phyloP scores from a whole-genome alignment of 192 early-diverging fungal species.

The Coemansia sp. region DNA sequence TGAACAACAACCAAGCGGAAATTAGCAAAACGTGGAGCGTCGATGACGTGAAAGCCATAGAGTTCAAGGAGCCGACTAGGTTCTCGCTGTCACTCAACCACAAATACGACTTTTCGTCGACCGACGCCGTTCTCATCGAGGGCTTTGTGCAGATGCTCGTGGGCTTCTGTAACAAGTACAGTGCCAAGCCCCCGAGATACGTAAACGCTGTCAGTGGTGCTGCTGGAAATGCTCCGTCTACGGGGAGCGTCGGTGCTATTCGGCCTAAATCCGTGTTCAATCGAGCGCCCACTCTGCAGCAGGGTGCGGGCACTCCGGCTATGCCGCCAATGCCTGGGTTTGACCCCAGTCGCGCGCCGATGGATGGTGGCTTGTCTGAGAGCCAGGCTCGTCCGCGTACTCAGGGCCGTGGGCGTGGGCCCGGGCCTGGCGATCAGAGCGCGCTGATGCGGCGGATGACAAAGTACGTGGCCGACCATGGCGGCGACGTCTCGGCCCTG shows the following conservation, averaged over 20 bases:
- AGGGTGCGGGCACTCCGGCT: constrained; percentile 4
- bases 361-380: constrained; percentile 10
- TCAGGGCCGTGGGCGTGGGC: constrained; percentile 19
- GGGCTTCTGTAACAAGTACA: constrained; percentile 48
- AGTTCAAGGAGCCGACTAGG: constrained; percentile 49
- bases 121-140: constrained; percentile 42
- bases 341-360: constrained; percentile 15
- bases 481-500: constrained; percentile 43
- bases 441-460: constrained; percentile 50
- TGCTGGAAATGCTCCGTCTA: neutral
- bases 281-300: constrained; percentile 10
- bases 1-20: constrained; percentile 32
- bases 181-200: constrained; percentile 37
- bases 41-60: constrained; percentile 48
- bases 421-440: constrained; percentile 33
- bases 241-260: constrained; percentile 27
- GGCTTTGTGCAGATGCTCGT: constrained; percentile 50
- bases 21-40: constrained; percentile 50
- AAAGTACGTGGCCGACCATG: constrained; percentile 50
- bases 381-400: constrained; percentile 22
- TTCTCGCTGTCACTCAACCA: constrained; percentile 45
- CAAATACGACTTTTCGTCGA: constrained; percentile 45
- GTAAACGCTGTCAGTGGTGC: constrained; percentile 39
- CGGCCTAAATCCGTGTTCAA: constrained; percentile 32
- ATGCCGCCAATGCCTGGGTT: constrained; percentile 25